Base-by-base conservation (phyloP, 768 basidiomycete genomes). In the Boletus pseudopeckii region DNA sequence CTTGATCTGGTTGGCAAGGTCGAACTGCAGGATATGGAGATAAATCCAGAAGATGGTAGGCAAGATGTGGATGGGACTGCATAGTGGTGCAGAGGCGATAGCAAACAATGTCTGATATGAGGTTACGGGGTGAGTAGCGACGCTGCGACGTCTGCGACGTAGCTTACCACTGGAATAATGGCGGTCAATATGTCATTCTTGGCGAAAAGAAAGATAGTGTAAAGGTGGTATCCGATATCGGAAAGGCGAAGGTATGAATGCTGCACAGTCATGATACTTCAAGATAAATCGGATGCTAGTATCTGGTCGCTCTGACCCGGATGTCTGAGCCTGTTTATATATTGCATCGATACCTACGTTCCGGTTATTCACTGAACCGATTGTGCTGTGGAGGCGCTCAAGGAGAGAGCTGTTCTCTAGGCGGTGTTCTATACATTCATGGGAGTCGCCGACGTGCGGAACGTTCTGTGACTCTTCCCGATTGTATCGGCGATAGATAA, bases 161-260 rank as follows among this genome's bases (percentile, higher is more conserved):
- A 28, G 61, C 77, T 55, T 54, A 80, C 80, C 52, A 79, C 73
- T 2, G 80, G 80, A 32, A 80, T 62, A 4, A 80, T 50, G 4
- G 73, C 76, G 0, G 78, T 79, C 50, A 75, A 69, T 55, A 78
- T 69, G 56, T 80, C 80, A 14, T 77, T 74, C 56, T 74, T 72
- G 22, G 71, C 75, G 65, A 80, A 79, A 32, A 77, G 71, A 50
- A 71, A 74, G 28, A 71, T 34, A 20, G 65, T 71, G 43, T 69
- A 64, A 28, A 69, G 52, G 41, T 67, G 54, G 39, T 62, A 62
- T 47, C 20, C 32, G 26, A 68, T 51, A 4, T 68, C 53, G 26
- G 55, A 52, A 15, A 60, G 33, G n/a, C 20, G 15, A 8, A 53
- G 22, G 3, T 10, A 6, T 4, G 51, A 47, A 43, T 41, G 45